These are phyloP conservation scores for Bisporella sp. DNA, from an alignment of 2,329 filamentous ascomycete genomes.

Conservation along the genomic window DNA sequence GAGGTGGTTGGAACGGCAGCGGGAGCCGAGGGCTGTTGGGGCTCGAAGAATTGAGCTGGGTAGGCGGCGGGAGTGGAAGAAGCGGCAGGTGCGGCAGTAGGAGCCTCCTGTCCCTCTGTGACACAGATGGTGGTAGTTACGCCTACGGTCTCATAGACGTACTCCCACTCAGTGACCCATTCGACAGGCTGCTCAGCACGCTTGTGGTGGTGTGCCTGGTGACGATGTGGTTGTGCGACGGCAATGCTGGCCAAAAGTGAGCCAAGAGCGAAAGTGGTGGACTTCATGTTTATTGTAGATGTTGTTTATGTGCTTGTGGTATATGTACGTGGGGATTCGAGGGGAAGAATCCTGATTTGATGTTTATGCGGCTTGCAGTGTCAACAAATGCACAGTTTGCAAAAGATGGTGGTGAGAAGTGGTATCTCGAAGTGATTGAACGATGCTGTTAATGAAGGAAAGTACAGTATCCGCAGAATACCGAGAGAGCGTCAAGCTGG, in stretches of 20 bases:
- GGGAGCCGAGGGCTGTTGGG: conserved; percentile 5
- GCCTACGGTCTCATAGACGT: conserved; percentile 39
- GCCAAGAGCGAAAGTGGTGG: conserved; percentile 22
- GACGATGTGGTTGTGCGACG: conserved; percentile 29
- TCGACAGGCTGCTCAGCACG: conserved; percentile 29
- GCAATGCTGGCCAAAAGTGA: conserved; percentile 22
- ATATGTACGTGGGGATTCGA: background rate
- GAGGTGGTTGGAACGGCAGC: conserved; percentile 4
- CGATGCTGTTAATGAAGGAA: background rate
- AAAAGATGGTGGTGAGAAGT: background rate
- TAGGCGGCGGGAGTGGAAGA: conserved; percentile 5
- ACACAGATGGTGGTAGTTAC: conserved; percentile 34
- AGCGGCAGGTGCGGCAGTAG: conserved; percentile 4
- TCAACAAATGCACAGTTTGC: background rate
- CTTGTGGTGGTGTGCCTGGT: conserved; percentile 26
- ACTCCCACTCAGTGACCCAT: conserved; percentile 40
- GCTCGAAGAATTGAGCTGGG: conserved; percentile 17
- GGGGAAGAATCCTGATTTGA: background rate
- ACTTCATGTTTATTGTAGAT: conserved; percentile 27
- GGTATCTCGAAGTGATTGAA: background rate
- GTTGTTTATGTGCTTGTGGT: background rate
- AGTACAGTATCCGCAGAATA: background rate
- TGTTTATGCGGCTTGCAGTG: background rate
- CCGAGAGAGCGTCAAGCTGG: background rate
- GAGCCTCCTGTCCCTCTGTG: conserved; percentile 20